These are phyloP conservation scores for Cercophora sp. DNA, from an alignment of 495 filamentous ascomycete genomes.

Conservation along the genomic window DNA sequence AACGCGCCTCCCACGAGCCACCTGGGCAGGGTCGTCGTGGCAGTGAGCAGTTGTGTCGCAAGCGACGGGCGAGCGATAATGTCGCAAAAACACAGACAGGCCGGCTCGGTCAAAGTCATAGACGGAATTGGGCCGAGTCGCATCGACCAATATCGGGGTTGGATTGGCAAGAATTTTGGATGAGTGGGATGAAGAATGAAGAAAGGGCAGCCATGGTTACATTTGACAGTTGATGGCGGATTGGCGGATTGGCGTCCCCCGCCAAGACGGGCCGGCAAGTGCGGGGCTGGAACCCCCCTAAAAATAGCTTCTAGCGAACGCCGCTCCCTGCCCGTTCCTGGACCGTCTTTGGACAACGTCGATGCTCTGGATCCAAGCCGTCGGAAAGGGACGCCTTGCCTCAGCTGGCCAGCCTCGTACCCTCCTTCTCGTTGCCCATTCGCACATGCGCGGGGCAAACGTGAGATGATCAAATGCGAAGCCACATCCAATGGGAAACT, in stretches of 20 bases:
- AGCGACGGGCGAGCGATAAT: too few species aligned
- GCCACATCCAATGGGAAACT: too few species aligned
- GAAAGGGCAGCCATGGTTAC: constrained; percentile 1
- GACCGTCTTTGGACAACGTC: too few species aligned
- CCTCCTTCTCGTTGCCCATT: neutral
- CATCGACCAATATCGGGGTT: constrained; percentile 3
- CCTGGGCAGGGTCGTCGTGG: too few species aligned
- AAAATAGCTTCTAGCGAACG: constrained; percentile 6
- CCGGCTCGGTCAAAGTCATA: neutral
- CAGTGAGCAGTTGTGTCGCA: too few species aligned
- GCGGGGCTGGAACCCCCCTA: constrained; percentile 9
- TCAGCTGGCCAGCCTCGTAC: too few species aligned
- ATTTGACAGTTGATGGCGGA: constrained; percentile 7
- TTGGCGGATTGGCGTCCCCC: neutral
- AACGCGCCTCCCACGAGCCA: too few species aligned
- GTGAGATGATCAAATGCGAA: neutral
- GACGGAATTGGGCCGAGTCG: neutral
- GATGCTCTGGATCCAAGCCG: too few species aligned
- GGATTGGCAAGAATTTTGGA: constrained; percentile 3
- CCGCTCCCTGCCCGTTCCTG: constrained; percentile 9
- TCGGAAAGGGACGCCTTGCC: too few species aligned
- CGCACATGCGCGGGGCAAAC: neutral
- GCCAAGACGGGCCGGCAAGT: constrained; percentile 15
- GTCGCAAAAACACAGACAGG: neutral
- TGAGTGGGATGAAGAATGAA: constrained; percentile 1